A percentile compares a stretch with the other conserved stretches of the same genome.
Evolutionary conservation across 2,329 filamentous ascomycete genomes (phyloP).

Genomic region (Curvularia verruculosa): DNA sequence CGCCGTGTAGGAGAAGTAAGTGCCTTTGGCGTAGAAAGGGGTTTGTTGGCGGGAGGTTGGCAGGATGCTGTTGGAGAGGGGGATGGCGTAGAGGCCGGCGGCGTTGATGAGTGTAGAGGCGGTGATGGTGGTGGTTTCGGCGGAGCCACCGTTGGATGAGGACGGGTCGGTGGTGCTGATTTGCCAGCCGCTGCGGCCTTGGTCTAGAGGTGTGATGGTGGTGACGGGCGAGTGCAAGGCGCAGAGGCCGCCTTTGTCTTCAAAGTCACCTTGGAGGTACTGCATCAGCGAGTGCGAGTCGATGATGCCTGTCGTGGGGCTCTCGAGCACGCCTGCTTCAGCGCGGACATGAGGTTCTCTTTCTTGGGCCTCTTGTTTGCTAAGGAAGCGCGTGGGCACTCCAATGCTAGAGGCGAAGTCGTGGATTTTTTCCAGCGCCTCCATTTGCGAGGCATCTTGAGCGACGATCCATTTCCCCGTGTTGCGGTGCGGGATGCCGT

Average conservation of each 20-base stretch:
- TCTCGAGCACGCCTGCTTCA: conserved; percentile 76
- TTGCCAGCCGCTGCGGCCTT: conserved; percentile 70
- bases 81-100: conserved; percentile 78
- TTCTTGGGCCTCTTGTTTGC: conserved; percentile 63
- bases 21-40: conserved; percentile 89
- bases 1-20: conserved; percentile 84
- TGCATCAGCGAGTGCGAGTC: conserved; percentile 88
- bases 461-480: conserved; percentile 96
- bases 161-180: conserved; percentile 58
- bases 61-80: conserved; percentile 81
- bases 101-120: conserved; percentile 81
- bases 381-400: conserved; percentile 76
- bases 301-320: conserved; percentile 84
- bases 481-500: conserved; percentile 72
- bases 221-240: conserved; percentile 73
- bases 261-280: conserved; percentile 75
- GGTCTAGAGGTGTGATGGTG: conserved; percentile 60
- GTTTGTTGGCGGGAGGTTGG: conserved; percentile 60
- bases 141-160: conserved; percentile 22
- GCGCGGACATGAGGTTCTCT: conserved; percentile 80
- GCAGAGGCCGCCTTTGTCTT: conserved; percentile 75
- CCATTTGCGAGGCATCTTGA: conserved; percentile 73
- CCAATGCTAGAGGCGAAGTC: conserved; percentile 59
- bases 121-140: conserved; percentile 64
- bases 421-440: conserved; percentile 64